Conservation (phyloP, 805 yeast species). For the Starmerella scarabaei region DNA sequence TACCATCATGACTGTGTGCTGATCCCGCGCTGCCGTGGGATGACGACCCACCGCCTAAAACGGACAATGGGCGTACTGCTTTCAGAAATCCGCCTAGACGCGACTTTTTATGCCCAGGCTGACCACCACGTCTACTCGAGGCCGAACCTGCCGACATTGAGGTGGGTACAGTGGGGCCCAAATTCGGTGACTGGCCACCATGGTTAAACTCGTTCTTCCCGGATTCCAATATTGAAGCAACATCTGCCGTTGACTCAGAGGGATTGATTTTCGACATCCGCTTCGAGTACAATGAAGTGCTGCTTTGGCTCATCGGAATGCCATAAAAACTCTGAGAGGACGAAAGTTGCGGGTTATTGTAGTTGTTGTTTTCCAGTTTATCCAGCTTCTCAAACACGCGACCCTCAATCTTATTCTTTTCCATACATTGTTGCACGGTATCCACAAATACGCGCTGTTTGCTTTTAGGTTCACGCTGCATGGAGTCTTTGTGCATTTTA, state of each 20-base stretch:
- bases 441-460: conserved; percentile 34
- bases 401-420: conserved; percentile 41
- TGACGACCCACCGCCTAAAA: conserved; percentile 13
- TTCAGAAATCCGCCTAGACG: conserved; percentile 30
- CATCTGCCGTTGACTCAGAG: conserved; percentile 8
- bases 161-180: not conserved
- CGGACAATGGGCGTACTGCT: conserved; percentile 31
- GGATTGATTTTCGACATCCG: conserved; percentile 14
- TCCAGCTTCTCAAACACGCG: conserved; percentile 29
- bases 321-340: conserved; percentile 10
- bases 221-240: conserved; percentile 2
- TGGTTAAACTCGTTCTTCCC: too few relatives aligned
- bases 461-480: conserved; percentile 33
- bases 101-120: conserved; percentile 16
- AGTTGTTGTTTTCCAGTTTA: not conserved
- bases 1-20: too few relatives aligned
- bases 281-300: conserved; percentile 14
- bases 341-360: conserved; percentile 1
- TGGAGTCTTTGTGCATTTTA: conserved; percentile 29
- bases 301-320: conserved; percentile 15
- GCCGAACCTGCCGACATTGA: not conserved
- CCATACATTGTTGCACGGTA: conserved; percentile 38
- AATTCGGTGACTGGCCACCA: not conserved
- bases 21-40: not conserved
- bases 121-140: not conserved